Conservation (phyloP, 441 rosid genomes). For the Gossypium gossypioides region DNA sequence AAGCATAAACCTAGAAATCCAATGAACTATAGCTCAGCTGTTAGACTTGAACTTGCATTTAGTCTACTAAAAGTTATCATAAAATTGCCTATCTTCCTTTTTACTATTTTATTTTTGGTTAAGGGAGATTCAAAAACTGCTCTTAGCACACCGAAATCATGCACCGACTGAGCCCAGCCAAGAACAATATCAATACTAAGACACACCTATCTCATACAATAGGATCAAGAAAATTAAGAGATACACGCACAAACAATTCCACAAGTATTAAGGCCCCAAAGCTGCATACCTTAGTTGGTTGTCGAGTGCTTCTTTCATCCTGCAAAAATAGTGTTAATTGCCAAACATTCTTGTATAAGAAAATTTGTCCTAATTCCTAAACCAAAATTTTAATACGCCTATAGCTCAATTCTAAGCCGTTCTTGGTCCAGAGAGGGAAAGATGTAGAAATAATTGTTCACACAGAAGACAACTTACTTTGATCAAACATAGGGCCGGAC, state of each 20-base stretch:
- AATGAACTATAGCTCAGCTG: not conserved
- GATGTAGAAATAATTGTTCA: not conserved
- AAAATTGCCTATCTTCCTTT: not conserved
- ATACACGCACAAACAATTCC: not conserved
- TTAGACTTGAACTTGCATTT: not conserved
- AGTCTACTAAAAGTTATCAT: not conserved
- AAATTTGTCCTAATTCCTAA: not conserved
- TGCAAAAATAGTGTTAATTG: constrained; percentile 17
- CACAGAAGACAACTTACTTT: not conserved
- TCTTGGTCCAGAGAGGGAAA: not conserved
- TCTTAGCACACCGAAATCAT: not conserved
- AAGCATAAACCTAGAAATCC: not conserved
- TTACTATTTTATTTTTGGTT: not conserved
- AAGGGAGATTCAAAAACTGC: not conserved
- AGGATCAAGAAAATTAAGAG: not conserved
- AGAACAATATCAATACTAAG: not conserved
- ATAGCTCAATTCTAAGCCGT: not conserved
- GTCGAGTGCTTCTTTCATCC: constrained; percentile 28
- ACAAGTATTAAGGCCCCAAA: not conserved
- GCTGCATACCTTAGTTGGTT: constrained; percentile 37
- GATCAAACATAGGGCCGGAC: not conserved
- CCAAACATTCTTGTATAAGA: not conserved
- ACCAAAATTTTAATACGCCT: not conserved
- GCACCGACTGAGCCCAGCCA: not conserved
- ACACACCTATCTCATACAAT: not conserved